A percentile compares a stretch with the other conserved stretches of the same genome.
Conservation (phyloP, 73 alveolate genomes). For the Symbiodinium natans region DNA sequence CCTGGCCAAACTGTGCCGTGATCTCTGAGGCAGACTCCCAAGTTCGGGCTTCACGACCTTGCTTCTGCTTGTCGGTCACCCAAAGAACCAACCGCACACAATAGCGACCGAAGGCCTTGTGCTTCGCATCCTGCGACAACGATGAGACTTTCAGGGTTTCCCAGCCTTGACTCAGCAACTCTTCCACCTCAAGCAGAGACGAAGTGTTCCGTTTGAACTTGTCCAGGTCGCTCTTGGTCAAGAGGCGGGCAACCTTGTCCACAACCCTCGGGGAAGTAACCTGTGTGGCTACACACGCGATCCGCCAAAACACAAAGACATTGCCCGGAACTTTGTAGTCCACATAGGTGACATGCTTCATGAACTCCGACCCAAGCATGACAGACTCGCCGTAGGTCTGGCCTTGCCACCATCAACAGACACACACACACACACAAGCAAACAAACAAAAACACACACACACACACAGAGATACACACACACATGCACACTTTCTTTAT, state of each 20-base stretch:
- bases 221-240: neutral
- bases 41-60: neutral
- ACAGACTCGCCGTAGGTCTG: neutral
- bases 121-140: neutral
- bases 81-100: neutral
- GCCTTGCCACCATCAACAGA: neutral
- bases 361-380: slow-evolving; percentile 7
- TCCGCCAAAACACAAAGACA: neutral
- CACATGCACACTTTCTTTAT: too few species aligned
- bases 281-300: slow-evolving; percentile 1
- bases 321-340: slow-evolving; percentile 4
- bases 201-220: neutral
- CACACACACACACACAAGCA: neutral
- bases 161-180: neutral
- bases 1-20: neutral
- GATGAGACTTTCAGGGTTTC: neutral
- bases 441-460: neutral
- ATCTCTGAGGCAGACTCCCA: neutral
- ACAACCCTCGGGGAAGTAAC: neutral
- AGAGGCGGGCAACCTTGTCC: neutral
- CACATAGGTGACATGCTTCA: neutral
- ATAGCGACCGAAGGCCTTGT: neutral
- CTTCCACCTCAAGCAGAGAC: neutral
- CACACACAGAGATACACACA: too few species aligned
- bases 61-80: neutral